phyloP scores from a whole-genome alignment of 495 filamentous ascomycete genomes.

The Xylaria cubensis region DNA sequence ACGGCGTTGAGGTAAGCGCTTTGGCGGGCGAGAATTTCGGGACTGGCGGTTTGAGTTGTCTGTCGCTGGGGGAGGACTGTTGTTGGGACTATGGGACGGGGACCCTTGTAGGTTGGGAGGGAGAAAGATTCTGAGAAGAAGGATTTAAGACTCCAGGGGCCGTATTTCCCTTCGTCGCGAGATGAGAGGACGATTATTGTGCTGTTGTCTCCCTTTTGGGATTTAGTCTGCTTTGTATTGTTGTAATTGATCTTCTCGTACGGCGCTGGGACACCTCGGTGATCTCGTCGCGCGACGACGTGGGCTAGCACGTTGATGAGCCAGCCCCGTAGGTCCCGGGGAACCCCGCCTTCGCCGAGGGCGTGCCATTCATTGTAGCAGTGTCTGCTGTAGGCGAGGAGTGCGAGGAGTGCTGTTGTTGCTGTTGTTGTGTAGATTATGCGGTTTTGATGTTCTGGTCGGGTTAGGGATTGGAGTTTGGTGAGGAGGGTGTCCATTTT shows the following conservation, averaged over 20 bases:
- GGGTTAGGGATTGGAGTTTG: neutral
- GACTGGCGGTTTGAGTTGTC: slow-evolving; percentile 19
- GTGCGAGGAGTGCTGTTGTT: slow-evolving; percentile 16
- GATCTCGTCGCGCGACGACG: slow-evolving; percentile 38
- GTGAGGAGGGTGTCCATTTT: slow-evolving; percentile 28
- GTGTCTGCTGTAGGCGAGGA: slow-evolving; percentile 25
- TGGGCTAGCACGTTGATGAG: slow-evolving; percentile 35
- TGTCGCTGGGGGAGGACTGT: slow-evolving; percentile 46
- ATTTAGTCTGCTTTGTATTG: no score
- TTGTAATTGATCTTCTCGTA: slow-evolving; percentile 11
- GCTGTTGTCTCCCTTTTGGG: neutral
- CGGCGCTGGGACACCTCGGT: slow-evolving; percentile 27
- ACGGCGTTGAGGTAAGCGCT: slow-evolving; percentile 26
- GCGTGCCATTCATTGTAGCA: slow-evolving; percentile 43
- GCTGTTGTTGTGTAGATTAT: neutral
- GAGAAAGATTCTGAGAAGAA: slow-evolving; percentile 9
- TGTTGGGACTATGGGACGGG: slow-evolving; percentile 34
- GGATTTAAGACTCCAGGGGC: neutral
- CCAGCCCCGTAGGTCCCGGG: slow-evolving; percentile 47
- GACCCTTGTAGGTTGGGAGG: slow-evolving; percentile 16
- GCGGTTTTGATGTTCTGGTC: neutral
- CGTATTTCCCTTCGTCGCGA: slow-evolving; percentile 19
- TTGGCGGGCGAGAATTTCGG: neutral
- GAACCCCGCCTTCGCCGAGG: slow-evolving; percentile 48
- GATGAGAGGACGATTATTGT: slow-evolving; percentile 25